Percentiles rank a stretch among this genome's conserved stretches.
Evolutionary conservation across 2,329 filamentous ascomycete genomes (phyloP).

Genomic region (Microdochium trichocladiopsis): DNA sequence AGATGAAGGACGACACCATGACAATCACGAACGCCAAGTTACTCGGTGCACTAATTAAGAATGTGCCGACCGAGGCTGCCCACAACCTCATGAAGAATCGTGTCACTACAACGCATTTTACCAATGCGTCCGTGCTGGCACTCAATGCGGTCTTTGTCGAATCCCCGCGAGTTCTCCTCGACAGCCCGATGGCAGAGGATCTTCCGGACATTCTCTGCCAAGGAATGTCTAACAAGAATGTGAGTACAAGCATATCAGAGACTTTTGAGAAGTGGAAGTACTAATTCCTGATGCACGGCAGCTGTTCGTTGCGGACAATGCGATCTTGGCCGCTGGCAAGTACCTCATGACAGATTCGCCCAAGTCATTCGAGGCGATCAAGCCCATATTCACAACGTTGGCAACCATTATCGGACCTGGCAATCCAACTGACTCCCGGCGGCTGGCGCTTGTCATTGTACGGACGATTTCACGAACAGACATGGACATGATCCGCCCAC

Average conservation of each 20-base stretch:
- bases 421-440: constrained; percentile 72
- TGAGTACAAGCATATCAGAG: constrained; percentile 34
- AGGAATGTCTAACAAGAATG: constrained; percentile 70
- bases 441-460: constrained; percentile 78
- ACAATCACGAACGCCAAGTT: constrained; percentile 86
- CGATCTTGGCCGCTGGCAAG: constrained; percentile 84
- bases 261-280: constrained; percentile 7
- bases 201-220: constrained; percentile 70
- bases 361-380: constrained; percentile 69
- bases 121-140: constrained; percentile 71
- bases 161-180: constrained; percentile 62
- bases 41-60: constrained; percentile 82
- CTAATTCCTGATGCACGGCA: constrained; percentile 24
- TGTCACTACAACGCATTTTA: constrained; percentile 71
- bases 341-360: constrained; percentile 66
- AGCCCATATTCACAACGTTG: constrained; percentile 73
- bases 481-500: constrained; percentile 73
- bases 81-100: constrained; percentile 55
- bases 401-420: constrained; percentile 71
- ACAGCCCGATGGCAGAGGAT: constrained; percentile 62
- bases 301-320: constrained; percentile 83
- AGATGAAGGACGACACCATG: constrained; percentile 70
- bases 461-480: constrained; percentile 77
- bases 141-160: constrained; percentile 86
- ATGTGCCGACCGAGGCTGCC: constrained; percentile 68